These are phyloP conservation scores for Phialemoniopsis sp. DNA, from an alignment of 2,329 filamentous ascomycete species.

Conservation along the genomic window DNA sequence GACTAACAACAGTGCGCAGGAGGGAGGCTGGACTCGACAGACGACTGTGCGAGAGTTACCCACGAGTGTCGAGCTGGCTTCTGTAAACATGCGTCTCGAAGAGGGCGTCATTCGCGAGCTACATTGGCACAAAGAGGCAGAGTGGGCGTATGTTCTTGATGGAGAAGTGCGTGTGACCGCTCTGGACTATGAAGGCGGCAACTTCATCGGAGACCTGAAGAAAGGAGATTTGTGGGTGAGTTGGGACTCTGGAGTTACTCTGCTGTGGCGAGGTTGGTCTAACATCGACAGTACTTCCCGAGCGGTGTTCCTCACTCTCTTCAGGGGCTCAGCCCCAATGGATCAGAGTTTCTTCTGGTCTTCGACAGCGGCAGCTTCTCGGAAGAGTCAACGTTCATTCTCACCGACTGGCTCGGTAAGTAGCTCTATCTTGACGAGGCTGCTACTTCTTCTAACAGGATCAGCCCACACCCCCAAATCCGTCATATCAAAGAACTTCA, in stretches of 20 bases:
- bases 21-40: slow-evolving; percentile 48
- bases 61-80: slow-evolving; percentile 44
- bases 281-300: no score
- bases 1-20: slow-evolving; percentile 35
- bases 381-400: slow-evolving; percentile 60
- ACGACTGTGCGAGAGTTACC: slow-evolving; percentile 49
- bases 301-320: slow-evolving; percentile 45
- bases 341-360: slow-evolving; percentile 55
- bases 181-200: slow-evolving; percentile 45
- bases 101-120: slow-evolving; percentile 57
- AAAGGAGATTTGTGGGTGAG: slow-evolving; percentile 51
- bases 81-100: slow-evolving; percentile 56
- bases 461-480: slow-evolving; percentile 44
- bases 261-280: no score
- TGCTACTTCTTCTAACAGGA: no score
- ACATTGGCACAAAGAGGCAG: slow-evolving; percentile 55
- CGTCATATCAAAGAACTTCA: slow-evolving; percentile 52
- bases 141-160: slow-evolving; percentile 50
- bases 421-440: slow-evolving; percentile 51
- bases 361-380: slow-evolving; percentile 56
- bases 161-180: slow-evolving; percentile 47
- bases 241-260: no score
- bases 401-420: slow-evolving; percentile 68
- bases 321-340: slow-evolving; percentile 50
- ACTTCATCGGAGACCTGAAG: slow-evolving; percentile 41